Evolutionary conservation across 225 moss, liverwort and hornwort species (phyloP).

Genomic region (Polytrichum commune): DNA sequence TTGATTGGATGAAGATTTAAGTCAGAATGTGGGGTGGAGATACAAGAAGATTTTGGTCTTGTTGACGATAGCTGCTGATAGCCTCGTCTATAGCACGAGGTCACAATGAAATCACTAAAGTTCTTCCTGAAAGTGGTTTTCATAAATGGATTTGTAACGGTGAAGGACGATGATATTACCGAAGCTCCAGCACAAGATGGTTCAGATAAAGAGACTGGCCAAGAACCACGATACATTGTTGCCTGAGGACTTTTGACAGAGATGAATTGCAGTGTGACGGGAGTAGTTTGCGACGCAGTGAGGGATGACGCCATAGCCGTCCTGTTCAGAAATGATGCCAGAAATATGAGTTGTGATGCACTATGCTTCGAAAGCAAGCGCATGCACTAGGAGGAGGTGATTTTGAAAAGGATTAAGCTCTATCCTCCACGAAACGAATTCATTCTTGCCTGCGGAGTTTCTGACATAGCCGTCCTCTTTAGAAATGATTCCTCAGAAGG

Average conservation of each 20-base stretch:
- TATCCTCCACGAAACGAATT: no score
- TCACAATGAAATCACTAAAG: background rate
- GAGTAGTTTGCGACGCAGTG: background rate
- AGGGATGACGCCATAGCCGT: slow-evolving; percentile 25
- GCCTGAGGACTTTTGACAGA: background rate
- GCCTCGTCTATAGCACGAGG: background rate
- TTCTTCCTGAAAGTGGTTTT: slow-evolving; percentile 2
- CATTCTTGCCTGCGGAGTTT: no score
- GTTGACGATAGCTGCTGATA: background rate
- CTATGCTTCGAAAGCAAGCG: no score
- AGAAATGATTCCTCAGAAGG: no score
- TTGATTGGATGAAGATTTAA: no score
- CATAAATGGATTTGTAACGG: background rate
- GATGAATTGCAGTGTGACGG: background rate
- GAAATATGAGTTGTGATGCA: no score
- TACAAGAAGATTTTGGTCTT: no score
- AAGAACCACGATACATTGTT: background rate
- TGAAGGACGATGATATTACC: background rate
- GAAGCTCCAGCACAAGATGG: background rate
- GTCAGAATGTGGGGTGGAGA: background rate
- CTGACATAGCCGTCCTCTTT: no score
- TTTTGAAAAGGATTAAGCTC: no score
- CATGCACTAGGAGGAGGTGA: no score
- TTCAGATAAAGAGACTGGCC: background rate
- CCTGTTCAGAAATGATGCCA: background rate